Evolutionary conservation across 2,329 filamentous ascomycete species (phyloP).

Genomic region (Colletotrichum horii): DNA sequence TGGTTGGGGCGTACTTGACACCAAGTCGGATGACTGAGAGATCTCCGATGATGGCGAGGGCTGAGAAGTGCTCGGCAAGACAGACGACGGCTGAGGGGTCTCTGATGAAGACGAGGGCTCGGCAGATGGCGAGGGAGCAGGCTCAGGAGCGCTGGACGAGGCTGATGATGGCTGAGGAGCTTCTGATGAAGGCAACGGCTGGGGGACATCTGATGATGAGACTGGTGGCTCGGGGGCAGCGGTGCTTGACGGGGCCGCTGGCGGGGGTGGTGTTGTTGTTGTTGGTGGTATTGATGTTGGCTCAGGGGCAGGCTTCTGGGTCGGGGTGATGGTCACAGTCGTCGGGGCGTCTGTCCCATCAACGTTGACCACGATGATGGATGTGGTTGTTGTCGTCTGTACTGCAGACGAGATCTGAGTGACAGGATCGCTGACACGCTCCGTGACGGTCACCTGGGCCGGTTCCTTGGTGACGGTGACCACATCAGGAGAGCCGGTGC

Average conservation of each 20-base stretch:
- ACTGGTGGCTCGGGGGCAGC: neutral
- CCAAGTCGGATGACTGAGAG: neutral
- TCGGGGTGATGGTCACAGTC: constrained; percentile 14
- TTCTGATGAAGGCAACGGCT: neutral
- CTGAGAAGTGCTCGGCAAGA: neutral
- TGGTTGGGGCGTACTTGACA: neutral
- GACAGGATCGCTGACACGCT: constrained; percentile 33
- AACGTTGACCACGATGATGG: constrained; percentile 34
- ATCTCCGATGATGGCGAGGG: neutral
- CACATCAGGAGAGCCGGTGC: constrained; percentile 23
- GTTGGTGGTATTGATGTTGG: neutral
- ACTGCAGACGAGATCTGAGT: constrained; percentile 21
- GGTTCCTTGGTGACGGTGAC: constrained; percentile 33
- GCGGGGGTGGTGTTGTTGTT: neutral
- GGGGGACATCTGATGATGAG: neutral
- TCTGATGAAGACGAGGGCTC: neutral
- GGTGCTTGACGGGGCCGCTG: neutral
- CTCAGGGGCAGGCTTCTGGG: neutral
- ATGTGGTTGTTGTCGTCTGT: constrained; percentile 28
- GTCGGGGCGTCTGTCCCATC: constrained; percentile 12
- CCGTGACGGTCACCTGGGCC: constrained; percentile 29
- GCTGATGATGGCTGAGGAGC: neutral
- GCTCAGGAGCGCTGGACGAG: neutral
- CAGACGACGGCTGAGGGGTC: neutral
- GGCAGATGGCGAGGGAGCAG: neutral